Base-by-base conservation (phyloP, 2,329 filamentous ascomycete species). In the Exophiala aquamarina region DNA sequence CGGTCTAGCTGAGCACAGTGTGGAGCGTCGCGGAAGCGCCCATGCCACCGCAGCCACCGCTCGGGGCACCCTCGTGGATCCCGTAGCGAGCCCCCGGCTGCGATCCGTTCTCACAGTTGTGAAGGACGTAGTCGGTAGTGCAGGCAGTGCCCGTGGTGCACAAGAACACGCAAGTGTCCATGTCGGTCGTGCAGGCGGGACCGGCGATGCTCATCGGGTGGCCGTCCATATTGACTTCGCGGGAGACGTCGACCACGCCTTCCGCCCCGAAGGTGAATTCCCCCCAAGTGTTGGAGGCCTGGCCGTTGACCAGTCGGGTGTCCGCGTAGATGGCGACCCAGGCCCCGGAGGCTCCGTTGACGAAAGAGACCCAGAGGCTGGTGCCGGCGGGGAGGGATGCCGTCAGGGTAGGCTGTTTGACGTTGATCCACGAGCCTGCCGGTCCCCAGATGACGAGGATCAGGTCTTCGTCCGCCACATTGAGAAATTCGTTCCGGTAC, bases 171-270 rank as follows among this genome's bases (percentile, higher is more conserved):
- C 57, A 59, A 10, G 57, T 59, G 41, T 58, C 36, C 57, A 59
- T 59, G 47, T 59, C 47, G 4, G 52, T 51, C 7, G 46, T 52
- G 54, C 57, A 59, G 18, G 38, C 28, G 3, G 55, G 55, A 6
- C 50, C 49, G 28, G 55, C 51, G 28, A 57, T 57, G 53, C 45
- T 54, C 45, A 59, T 52, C 31, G 38, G 20, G 29, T 55, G 47
- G 19, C 57, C 57, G 49, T 44, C 54, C 57, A 59, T 59, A 51
- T 59, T 59, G 55, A 56, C 53, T 34, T 59, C 57, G 14, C 57
- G 55, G 3, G 53, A 56, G 17, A 59, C 57, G 32, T 59, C 55
- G 28, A 56, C 55, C 5, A 55, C 53, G 28, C 55, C 50, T 21
- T 44, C 58, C 18, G 50, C 36, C 10, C 50, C 47, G 41, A 59